phyloP scores from a whole-genome alignment of 2,329 filamentous ascomycete genomes.

The Byssoonygena ceratinophila region DNA sequence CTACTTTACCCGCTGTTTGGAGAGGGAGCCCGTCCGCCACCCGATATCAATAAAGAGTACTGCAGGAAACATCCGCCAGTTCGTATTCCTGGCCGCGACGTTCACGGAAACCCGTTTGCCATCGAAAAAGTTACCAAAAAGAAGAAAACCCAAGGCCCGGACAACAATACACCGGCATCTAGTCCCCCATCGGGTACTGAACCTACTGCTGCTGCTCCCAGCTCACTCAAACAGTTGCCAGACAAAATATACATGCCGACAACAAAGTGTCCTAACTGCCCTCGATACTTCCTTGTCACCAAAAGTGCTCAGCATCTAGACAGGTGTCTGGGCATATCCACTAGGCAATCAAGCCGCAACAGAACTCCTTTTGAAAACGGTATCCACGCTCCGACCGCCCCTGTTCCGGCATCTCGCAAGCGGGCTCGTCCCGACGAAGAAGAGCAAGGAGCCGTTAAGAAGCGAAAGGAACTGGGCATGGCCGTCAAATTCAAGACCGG shows the following conservation, averaged over 20 bases:
- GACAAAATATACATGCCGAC: conserved; percentile 32
- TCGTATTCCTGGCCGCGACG: conserved; percentile 48
- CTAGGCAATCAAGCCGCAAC: conserved; percentile 41
- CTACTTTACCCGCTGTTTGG: conserved; percentile 48
- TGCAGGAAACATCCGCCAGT: conserved; percentile 52
- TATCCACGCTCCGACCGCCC: conserved; percentile 18
- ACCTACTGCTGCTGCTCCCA: conserved; percentile 12
- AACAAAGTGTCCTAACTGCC: conserved; percentile 48
- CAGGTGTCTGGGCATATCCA: conserved; percentile 49
- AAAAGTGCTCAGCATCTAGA: conserved; percentile 52
- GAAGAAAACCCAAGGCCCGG: conserved; percentile 27
- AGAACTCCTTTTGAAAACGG: conserved; percentile 35
- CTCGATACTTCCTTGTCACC: conserved; percentile 51
- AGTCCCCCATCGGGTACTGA: conserved; percentile 29
- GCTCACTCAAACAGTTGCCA: conserved; percentile 26
- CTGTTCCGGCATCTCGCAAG: conserved; percentile 17
- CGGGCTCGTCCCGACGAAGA: conserved; percentile 19
- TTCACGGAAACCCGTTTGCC: conserved; percentile 46
- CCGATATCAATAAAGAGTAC: conserved; percentile 45
- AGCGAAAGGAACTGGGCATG: conserved; percentile 10
- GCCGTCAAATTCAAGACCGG: conserved; percentile 27
- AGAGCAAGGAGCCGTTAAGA: conserved; percentile 11
- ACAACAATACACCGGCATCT: conserved; percentile 28
- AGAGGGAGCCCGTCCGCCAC: conserved; percentile 38
- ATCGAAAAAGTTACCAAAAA: conserved; percentile 38